phyloP scores from a whole-genome alignment of 371 early-diverging fungal genomes.

The Lichtheimia ramosa region DNA sequence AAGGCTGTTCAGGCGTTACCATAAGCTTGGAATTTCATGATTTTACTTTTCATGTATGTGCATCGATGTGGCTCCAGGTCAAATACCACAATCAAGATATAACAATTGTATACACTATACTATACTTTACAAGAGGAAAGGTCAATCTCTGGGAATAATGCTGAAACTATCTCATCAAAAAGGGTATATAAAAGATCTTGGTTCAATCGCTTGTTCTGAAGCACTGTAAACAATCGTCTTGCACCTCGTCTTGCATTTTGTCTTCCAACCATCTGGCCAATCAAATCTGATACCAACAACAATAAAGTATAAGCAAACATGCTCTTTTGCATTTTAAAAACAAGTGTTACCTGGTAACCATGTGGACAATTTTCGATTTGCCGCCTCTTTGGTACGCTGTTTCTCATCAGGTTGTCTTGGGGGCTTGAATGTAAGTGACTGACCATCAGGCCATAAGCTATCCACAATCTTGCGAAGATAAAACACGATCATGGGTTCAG shows the following conservation, averaged over 20 bases:
- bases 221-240: conserved; percentile 62
- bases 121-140: conserved; percentile 8
- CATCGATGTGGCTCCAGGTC: too few species aligned
- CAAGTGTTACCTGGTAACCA: conserved; percentile 58
- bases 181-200: conserved; percentile 71
- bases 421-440: conserved; percentile 25
- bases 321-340: neutral
- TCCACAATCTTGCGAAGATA: conserved; percentile 36
- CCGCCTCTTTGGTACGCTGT: conserved; percentile 56
- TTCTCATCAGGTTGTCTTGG: conserved; percentile 55
- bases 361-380: conserved; percentile 62
- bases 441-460: conserved; percentile 59
- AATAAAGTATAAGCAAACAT: neutral
- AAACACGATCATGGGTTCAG: conserved; percentile 46
- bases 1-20: too few species aligned
- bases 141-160: conserved; percentile 69
- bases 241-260: conserved; percentile 85
- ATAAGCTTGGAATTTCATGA: too few species aligned
- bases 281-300: conserved; percentile 40
- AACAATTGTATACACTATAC: too few species aligned
- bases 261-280: conserved; percentile 82
- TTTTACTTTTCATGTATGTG: too few species aligned
- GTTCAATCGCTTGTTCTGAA: conserved; percentile 80
- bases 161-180: conserved; percentile 72
- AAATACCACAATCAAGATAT: too few species aligned